Percentiles rank a stretch among this genome's conserved stretches.
These are phyloP conservation scores for Monilinia fructicola DNA, from an alignment of 2,329 filamentous ascomycete species.

Conservation along the genomic window DNA sequence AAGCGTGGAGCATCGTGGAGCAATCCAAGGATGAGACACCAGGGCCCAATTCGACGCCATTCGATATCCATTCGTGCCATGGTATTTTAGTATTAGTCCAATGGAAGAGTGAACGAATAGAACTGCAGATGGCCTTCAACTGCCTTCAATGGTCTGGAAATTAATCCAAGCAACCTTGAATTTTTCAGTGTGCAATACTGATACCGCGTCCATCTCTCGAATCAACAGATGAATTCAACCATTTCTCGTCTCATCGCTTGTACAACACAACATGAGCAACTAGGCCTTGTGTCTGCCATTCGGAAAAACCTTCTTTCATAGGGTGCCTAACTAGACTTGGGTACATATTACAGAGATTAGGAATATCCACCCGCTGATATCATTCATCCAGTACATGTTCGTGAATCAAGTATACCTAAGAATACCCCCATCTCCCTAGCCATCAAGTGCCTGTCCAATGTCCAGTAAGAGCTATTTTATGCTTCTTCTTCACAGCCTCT, in stretches of 20 bases:
- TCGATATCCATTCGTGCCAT: neutral
- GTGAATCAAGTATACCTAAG: conserved; percentile 2
- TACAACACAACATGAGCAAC: conserved; percentile 17
- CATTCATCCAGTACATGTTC: conserved; percentile 18
- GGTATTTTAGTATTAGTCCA: neutral
- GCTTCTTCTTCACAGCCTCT: conserved; percentile 18
- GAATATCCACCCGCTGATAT: conserved; percentile 10
- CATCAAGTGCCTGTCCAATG: neutral
- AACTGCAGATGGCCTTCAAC: neutral
- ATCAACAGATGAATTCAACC: conserved; percentile 16
- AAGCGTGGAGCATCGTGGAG: neutral
- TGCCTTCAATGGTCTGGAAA: neutral
- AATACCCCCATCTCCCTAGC: neutral
- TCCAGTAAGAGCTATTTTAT: neutral
- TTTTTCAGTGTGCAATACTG: neutral
- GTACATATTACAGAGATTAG: conserved; percentile 16
- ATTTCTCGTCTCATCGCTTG: conserved; percentile 9
- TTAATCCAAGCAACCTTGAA: neutral
- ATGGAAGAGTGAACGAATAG: neutral
- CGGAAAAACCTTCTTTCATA: conserved; percentile 6
- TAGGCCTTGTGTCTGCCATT: conserved; percentile 1
- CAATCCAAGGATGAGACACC: conserved; percentile 3
- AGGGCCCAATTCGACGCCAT: conserved; percentile 3
- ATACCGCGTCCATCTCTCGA: conserved; percentile 7
- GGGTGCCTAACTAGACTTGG: conserved; percentile 6